Evolutionary conservation across 495 filamentous ascomycete species (phyloP).

Genomic region (Sporormia fimetaria): DNA sequence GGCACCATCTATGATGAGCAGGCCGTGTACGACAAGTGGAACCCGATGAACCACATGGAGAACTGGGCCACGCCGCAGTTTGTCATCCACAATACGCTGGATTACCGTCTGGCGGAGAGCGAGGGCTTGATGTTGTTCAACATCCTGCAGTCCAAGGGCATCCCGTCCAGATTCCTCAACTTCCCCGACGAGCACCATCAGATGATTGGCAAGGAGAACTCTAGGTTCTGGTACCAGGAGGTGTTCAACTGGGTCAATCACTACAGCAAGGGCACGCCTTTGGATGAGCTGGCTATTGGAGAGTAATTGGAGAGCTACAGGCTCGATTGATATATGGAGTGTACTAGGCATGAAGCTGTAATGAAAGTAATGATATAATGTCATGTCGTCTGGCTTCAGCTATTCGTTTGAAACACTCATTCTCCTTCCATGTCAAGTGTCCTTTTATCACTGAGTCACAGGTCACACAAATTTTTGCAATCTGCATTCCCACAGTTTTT

Average conservation of each 20-base stretch:
- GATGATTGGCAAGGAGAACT: conserved; percentile 37
- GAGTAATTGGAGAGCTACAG: conserved; percentile 1
- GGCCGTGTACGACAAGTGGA: conserved; percentile 37
- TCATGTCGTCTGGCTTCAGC: too few relatives aligned
- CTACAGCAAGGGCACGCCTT: conserved; percentile 27
- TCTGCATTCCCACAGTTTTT: too few relatives aligned
- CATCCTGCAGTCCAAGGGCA: conserved; percentile 37
- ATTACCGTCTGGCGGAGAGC: conserved; percentile 37
- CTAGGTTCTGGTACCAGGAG: conserved; percentile 40
- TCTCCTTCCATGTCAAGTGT: too few relatives aligned
- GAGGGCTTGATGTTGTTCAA: conserved; percentile 41
- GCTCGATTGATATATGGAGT: not conserved
- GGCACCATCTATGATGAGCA: conserved; percentile 37
- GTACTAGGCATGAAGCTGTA: too few relatives aligned
- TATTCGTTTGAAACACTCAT: too few relatives aligned
- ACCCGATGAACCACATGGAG: conserved; percentile 33
- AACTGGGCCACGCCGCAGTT: conserved; percentile 38
- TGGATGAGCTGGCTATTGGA: conserved; percentile 15
- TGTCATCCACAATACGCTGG: conserved; percentile 38
- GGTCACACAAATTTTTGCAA: too few relatives aligned
- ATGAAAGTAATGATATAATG: too few relatives aligned
- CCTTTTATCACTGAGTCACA: too few relatives aligned
- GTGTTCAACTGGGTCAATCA: conserved; percentile 42
- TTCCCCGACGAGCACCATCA: conserved; percentile 46
- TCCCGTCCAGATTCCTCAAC: conserved; percentile 43